These are phyloP conservation scores for Pisolithus marmoratus DNA, from an alignment of 768 basidiomycete genomes.

Conservation along the genomic window DNA sequence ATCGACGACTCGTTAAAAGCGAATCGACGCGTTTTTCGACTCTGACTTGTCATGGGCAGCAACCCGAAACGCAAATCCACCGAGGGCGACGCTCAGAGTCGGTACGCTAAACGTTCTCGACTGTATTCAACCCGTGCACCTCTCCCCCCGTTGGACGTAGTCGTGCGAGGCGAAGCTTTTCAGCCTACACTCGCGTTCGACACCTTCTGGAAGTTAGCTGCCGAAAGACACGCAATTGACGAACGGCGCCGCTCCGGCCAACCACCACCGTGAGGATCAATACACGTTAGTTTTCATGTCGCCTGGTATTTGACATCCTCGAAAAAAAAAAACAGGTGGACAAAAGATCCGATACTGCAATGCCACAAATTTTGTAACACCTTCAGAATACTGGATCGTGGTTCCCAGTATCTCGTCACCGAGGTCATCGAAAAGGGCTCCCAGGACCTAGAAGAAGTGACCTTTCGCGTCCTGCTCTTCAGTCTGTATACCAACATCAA, in stretches of 20 bases:
- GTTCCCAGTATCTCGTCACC: constrained; percentile 60
- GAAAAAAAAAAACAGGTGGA: constrained; percentile 48
- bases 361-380: constrained; percentile 65
- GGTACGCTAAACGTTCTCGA: constrained; percentile 21
- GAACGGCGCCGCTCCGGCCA: constrained; percentile 45
- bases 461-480: constrained; percentile 70
- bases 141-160: constrained; percentile 24
- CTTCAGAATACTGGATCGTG: constrained; percentile 67
- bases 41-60: background rate
- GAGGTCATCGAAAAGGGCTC: constrained; percentile 68
- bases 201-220: constrained; percentile 54
- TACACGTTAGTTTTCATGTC: background rate
- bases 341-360: constrained; percentile 52
- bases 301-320: constrained; percentile 11
- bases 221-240: constrained; percentile 54
- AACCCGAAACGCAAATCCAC: constrained; percentile 13
- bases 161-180: constrained; percentile 35
- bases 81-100: constrained; percentile 4
- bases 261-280: constrained; percentile 45
- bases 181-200: constrained; percentile 50
- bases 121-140: constrained; percentile 9
- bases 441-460: constrained; percentile 53
- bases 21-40: background rate
- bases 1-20: too few species aligned
- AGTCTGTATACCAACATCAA: constrained; percentile 65